Base-by-base conservation (phyloP, 2,329 filamentous ascomycete genomes). In the Bipolaris zeicola region DNA sequence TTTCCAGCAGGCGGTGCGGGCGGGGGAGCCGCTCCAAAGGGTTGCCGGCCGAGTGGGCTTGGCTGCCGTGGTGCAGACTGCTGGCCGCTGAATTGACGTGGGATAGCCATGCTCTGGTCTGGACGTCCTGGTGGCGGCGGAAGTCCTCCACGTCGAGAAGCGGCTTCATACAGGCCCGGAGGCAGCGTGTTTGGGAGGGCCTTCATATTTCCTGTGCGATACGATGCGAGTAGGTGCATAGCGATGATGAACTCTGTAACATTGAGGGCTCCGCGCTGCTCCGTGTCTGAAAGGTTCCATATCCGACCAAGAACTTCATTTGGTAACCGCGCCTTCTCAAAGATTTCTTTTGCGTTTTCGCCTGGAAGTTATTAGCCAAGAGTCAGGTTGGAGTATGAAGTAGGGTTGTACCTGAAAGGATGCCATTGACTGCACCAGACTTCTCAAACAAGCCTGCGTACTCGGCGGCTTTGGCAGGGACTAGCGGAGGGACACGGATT, bases 191-290 rank as follows among this genome's bases (percentile, higher is more conserved):
- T 89, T 1, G 95, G 95, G 54, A 98, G 82, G 18, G 85, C 87
- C 62, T 91, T 88, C 75, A 99, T 84, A 28, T 87, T 83, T 20
- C 92, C 90, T 11, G 88, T 89, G 81, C 96, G 96, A 79, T 91
- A 92, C 11, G 92, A 96, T 13, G 92, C 94, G 60, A 99, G 83
- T 58, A 99, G 82, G 76, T 99, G 95, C 95, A 99, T 99, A 43
- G 95, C 95, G 70, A 99, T 96, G 72, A 96, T 90, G 74, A 99
- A 99, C 69, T 98, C 95, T 13, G 92, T 94, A 67, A 88, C 83
- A 55, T 93, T 90, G 34, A 99, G 83, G 31, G 89, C 87, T 48
- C 95, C 95, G 50, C 93, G 87, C 78, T 96, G 92, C 77, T 97
- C 93, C 0, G 92, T 95, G 74, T 99, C 95, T 20, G 93, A 90